phyloP scores from a whole-genome alignment of 176 grass and related monocot species.

The Raddia distichophylla region DNA sequence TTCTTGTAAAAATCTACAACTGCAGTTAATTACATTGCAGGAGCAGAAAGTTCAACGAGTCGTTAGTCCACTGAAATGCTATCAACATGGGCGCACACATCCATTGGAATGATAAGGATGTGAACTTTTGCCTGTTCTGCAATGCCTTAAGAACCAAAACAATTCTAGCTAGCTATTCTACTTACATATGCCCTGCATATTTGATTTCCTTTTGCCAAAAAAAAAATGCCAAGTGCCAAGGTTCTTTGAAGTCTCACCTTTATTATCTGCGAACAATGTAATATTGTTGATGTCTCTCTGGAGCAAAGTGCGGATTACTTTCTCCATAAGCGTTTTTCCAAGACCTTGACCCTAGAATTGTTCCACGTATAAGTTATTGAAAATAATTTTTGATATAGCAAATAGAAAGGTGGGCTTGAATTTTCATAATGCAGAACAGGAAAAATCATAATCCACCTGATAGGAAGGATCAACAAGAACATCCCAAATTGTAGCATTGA shows the following conservation, averaged over 20 bases:
- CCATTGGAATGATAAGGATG: not conserved
- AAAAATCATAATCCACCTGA: slow-evolving; percentile 48
- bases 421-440: not conserved
- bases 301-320: slow-evolving; percentile 78
- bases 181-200: not conserved
- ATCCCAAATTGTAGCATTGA: slow-evolving; percentile 99
- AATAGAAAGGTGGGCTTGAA: not conserved
- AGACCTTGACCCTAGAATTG: slow-evolving; percentile 86
- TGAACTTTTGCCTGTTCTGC: not conserved
- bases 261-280: slow-evolving; percentile 89
- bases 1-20: slow-evolving; percentile 99
- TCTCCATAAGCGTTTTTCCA: slow-evolving; percentile 87
- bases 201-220: not conserved
- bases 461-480: slow-evolving; percentile 98
- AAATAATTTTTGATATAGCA: slow-evolving; percentile 1
- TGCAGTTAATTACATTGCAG: slow-evolving; percentile 46
- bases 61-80: slow-evolving; percentile 27
- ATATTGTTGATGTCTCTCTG: slow-evolving; percentile 96
- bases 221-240: not conserved
- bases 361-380: not conserved
- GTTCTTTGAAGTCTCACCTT: slow-evolving; percentile 50
- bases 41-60: not conserved
- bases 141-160: not conserved
- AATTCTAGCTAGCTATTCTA: slow-evolving; percentile 3
- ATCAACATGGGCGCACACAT: not conserved